Evolutionary conservation across 1,284 basidiomycete genomes (phyloP).

Genomic region (Polyporus tsugae): DNA sequence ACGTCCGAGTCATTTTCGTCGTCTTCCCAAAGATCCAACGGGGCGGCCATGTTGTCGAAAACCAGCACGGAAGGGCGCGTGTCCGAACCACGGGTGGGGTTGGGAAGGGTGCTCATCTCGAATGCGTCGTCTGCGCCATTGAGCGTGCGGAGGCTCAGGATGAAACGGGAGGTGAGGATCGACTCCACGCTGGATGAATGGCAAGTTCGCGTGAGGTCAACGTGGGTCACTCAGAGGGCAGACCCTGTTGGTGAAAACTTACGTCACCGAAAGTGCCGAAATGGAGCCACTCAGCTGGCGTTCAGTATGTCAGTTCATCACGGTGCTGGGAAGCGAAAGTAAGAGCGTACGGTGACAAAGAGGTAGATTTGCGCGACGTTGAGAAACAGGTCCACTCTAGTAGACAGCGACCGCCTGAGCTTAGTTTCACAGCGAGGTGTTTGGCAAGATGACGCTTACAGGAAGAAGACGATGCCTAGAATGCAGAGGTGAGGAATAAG

Average conservation of each 20-base stretch:
- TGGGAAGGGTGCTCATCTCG: not conserved
- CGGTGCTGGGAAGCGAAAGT: not conserved
- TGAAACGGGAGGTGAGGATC: conserved; percentile 26
- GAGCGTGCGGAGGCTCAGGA: conserved; percentile 22
- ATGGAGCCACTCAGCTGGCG: not conserved
- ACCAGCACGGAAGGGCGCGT: conserved; percentile 11
- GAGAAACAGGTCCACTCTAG: not conserved
- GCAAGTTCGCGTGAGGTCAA: too few species aligned
- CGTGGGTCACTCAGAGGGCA: too few species aligned
- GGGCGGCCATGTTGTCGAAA: conserved; percentile 12
- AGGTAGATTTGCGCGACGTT: not conserved
- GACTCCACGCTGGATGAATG: conserved; percentile 8
- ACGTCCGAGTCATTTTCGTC: too few species aligned
- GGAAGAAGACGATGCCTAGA: not conserved
- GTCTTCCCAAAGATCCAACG: too few species aligned
- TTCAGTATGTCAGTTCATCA: not conserved
- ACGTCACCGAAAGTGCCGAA: not conserved
- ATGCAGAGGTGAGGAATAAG: not conserved
- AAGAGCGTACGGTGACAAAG: not conserved
- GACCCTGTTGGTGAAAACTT: not conserved
- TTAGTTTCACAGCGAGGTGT: not conserved
- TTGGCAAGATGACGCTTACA: not conserved
- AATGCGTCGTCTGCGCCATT: not conserved
- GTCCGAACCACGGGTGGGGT: not conserved
- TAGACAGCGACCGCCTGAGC: not conserved